Evolutionary conservation across 331 rosid species (phyloP).

Genomic region (Cydonia oblonga): DNA sequence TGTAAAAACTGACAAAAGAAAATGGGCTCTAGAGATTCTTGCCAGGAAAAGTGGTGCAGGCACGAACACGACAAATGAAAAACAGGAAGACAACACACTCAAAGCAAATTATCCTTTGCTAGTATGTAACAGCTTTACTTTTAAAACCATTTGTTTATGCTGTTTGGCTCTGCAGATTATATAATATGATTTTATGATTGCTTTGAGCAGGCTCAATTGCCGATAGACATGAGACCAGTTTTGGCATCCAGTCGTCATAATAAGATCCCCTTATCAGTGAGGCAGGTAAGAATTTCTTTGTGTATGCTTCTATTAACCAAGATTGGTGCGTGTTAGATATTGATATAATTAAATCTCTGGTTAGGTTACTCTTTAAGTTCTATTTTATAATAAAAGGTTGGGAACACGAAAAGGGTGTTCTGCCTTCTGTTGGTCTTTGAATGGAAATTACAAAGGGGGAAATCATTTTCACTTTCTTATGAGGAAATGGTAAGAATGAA

Average conservation of each 20-base stretch:
- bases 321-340: neutral
- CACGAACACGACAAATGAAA: slow-evolving; percentile 30
- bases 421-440: neutral
- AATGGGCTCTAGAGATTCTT: slow-evolving; percentile 94
- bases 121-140: slow-evolving; percentile 38
- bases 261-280: slow-evolving; percentile 66
- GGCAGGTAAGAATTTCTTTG: slow-evolving; percentile 63
- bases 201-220: slow-evolving; percentile 75
- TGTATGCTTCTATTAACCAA: neutral
- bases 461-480: neutral
- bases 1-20: slow-evolving; percentile 79
- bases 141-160: slow-evolving; percentile 12
- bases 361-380: neutral
- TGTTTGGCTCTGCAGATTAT: slow-evolving; percentile 5
- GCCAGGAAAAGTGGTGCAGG: slow-evolving; percentile 63
- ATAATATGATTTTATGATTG: slow-evolving; percentile 20
- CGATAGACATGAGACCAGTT: slow-evolving; percentile 80
- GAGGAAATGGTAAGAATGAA: neutral
- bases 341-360: neutral
- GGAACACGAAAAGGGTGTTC: neutral
- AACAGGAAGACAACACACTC: slow-evolving; percentile 46
- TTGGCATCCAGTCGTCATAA: slow-evolving; percentile 58
- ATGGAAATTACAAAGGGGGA: neutral
- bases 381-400: neutral
- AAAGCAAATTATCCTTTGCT: slow-evolving; percentile 82